A percentile compares a stretch with the other conserved stretches of the same genome.
Conservation (phyloP, 306 rosid genomes). For the Trichosanthes truncata region DNA sequence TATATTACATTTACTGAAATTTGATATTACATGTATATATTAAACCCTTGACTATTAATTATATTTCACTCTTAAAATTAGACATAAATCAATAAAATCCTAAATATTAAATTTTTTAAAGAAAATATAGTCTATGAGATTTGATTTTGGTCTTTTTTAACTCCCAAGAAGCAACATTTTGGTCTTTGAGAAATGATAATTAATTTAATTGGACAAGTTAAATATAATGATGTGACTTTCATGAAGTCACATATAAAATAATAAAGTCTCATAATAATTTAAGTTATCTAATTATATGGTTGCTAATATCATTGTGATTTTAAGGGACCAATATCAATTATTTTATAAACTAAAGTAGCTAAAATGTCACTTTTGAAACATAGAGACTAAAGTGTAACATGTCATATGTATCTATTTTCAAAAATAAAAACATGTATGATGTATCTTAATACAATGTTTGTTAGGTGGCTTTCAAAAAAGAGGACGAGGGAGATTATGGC, state of each 20-base stretch:
- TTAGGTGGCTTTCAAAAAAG: background rate
- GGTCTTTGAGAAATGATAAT: background rate
- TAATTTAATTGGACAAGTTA: background rate
- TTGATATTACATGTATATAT: background rate
- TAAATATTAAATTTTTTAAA: no score
- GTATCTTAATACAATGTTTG: no score
- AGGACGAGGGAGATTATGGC: background rate
- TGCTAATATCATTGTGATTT: background rate
- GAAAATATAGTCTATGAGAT: background rate
- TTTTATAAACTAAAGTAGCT: no score
- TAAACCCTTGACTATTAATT: background rate
- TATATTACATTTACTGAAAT: no score
- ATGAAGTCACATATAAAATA: background rate
- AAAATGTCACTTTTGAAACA: background rate
- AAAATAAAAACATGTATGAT: no score
- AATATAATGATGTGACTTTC: background rate
- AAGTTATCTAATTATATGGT: background rate
- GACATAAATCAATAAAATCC: no score
- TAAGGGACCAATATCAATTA: no score
- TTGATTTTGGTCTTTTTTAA: background rate
- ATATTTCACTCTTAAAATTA: no score
- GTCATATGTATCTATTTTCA: no score
- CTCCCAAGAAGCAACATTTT: background rate
- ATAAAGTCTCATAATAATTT: background rate
- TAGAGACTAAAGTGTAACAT: no score